phyloP scores from a whole-genome alignment of 129 eudicot species.

The Tanacetum coccineum region DNA sequence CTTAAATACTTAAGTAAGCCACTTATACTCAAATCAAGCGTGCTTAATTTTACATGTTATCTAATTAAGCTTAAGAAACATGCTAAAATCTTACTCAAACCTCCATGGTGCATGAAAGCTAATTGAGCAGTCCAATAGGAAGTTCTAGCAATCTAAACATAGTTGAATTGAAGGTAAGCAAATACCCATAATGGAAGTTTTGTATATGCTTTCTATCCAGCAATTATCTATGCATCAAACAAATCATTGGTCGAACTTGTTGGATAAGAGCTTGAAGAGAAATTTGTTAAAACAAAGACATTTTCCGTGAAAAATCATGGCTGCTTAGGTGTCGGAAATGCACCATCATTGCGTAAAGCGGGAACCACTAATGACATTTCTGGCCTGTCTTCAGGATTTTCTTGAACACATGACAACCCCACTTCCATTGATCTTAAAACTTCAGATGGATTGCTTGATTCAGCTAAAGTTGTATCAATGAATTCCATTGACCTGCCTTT shows the following conservation, averaged over 20 bases:
- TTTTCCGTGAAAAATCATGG: constrained; percentile 29
- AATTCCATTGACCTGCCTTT: constrained; percentile 25
- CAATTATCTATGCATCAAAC: constrained; percentile 14
- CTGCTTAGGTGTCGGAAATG: constrained; percentile 22
- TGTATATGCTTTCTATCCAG: constrained; percentile 8
- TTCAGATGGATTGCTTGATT: constrained; percentile 21
- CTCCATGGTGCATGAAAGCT: no score
- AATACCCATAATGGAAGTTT: not conserved
- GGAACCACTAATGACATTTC: constrained; percentile 30
- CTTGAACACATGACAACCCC: constrained; percentile 36
- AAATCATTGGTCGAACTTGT: constrained; percentile 10
- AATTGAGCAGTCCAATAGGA: no score
- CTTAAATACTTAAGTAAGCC: no score
- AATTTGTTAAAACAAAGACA: constrained; percentile 13
- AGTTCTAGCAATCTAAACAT: no score
- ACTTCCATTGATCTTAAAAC: constrained; percentile 29
- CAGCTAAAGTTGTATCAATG: constrained; percentile 11
- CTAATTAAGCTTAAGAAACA: no score
- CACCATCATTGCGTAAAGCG: constrained; percentile 23
- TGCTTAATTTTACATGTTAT: no score
- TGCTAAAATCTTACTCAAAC: no score
- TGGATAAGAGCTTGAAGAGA: constrained; percentile 11
- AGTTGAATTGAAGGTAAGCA: not conserved
- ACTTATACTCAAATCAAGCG: no score
- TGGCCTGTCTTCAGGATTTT: constrained; percentile 34